Percentiles rank a stretch among this genome's conserved stretches.
These are phyloP conservation scores for Symbiodinium pilosum DNA, from an alignment of 73 alveolate genomes.

Conservation along the genomic window DNA sequence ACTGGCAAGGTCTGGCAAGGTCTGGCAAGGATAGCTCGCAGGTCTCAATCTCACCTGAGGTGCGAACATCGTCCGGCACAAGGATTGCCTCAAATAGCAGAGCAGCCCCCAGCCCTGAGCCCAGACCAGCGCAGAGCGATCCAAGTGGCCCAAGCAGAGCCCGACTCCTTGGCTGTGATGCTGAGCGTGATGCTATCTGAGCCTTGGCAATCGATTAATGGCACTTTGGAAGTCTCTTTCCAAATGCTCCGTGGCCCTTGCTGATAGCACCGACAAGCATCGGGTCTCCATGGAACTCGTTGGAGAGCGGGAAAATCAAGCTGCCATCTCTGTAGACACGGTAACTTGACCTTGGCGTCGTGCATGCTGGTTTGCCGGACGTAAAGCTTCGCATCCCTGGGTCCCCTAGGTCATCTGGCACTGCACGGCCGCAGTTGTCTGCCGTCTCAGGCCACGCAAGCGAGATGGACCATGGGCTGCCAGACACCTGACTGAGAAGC, in stretches of 20 bases:
- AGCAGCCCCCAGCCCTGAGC: neutral
- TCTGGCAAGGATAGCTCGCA: neutral
- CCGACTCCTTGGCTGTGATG: conserved; percentile 41
- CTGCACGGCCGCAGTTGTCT: conserved; percentile 83
- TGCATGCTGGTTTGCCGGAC: too few species aligned
- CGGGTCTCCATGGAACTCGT: conserved; percentile 31
- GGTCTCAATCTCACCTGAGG: neutral
- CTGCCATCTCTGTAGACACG: conserved; percentile 72
- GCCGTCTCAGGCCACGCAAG: conserved; percentile 89
- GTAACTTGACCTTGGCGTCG: conserved; percentile 72
- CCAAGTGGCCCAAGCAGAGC: conserved; percentile 51
- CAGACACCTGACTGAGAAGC: conserved; percentile 54
- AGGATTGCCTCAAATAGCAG: conserved; percentile 10
- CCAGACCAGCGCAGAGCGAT: too few species aligned
- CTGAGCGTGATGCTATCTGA: conserved; percentile 26
- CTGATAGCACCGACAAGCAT: conserved; percentile 37
- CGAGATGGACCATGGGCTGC: conserved; percentile 72
- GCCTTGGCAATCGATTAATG: too few species aligned
- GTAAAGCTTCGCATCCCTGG: too few species aligned
- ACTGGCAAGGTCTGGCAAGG: neutral
- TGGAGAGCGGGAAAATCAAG: conserved; percentile 75
- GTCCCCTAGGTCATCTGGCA: neutral
- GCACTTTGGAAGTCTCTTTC: neutral
- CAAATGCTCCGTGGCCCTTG: neutral
- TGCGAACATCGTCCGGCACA: conserved; percentile 26